Base-by-base conservation (phyloP, 2,329 filamentous ascomycete genomes). In the Cadophora luteo-olivacea region DNA sequence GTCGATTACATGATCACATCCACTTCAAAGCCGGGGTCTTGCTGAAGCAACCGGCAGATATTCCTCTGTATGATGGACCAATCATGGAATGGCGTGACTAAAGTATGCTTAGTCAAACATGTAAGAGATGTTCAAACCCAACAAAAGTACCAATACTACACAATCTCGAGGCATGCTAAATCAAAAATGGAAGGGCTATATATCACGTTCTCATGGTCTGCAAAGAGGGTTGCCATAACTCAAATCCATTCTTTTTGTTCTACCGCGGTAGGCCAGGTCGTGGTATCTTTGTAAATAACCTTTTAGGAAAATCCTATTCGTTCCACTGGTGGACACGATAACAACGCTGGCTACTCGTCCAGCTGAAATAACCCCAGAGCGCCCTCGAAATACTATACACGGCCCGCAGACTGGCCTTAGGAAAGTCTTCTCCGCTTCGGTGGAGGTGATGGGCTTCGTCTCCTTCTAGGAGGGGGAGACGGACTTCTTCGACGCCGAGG, bases 381-480 rank as follows among this genome's bases (percentile, higher is more conserved):
- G 61, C 49, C 61, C 54, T 64, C 61, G 51, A 49, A 64, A 12
- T 64, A 55, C 22, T 41, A 45, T 41, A 54, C 49, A 52, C 41
- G 22, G 8, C n/a, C 32, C 14, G 41, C n/a, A 14, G 22, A 2
- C 41, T 25, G 24, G 9, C 5, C 11, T 29, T 58, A 65, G 29
- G 63, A 65, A 33, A 65, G 33, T 24, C 63, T 57, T 49, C 51
- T 65, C 41, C 63, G 54, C 52, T 65, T 65, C 12, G 51, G 52
- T n/a, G 36, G 25, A 49, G 63, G 63, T 38, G 63, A 65, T n/a
- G 52, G 63, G 52, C 63, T 65, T 58, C 60, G 38, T 32, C 63
- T 45, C 9, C 24, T 33, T 60, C 57, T 41, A 22, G 36, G 57
- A 33, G 36, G 57, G n/a, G 36, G n/a, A 48, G 63, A 65, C 36